Evolutionary conservation across 768 basidiomycete genomes (phyloP).

Genomic region (Hypholoma fasciculare): DNA sequence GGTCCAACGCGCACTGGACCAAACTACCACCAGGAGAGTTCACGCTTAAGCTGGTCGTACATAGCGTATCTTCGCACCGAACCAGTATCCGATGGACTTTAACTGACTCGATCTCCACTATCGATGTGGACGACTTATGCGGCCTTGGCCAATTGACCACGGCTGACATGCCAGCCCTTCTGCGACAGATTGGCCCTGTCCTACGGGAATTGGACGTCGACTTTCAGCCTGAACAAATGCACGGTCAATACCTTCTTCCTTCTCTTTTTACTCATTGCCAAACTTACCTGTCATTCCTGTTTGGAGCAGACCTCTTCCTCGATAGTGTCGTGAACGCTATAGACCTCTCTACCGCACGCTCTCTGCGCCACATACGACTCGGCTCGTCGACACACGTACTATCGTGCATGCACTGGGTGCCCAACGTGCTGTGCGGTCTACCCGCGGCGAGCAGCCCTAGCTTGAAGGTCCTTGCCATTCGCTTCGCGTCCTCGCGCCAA

Average conservation of each 20-base stretch:
- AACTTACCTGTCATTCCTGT: neutral
- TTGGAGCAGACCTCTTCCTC: neutral
- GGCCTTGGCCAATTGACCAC: neutral
- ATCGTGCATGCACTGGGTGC: slow-evolving; percentile 29
- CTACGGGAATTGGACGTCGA: slow-evolving; percentile 1
- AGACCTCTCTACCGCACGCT: slow-evolving; percentile 21
- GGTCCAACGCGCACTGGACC: neutral
- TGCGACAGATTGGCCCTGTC: neutral
- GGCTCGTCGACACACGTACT: slow-evolving; percentile 29
- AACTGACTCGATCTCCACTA: neutral
- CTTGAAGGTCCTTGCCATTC: slow-evolving; percentile 22
- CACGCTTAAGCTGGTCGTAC: neutral
- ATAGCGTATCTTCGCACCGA: neutral
- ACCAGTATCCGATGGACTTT: slow-evolving; percentile 1
- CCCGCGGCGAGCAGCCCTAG: slow-evolving; percentile 11
- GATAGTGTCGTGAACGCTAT: slow-evolving; percentile 11
- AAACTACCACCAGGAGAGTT: neutral
- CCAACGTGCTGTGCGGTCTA: slow-evolving; percentile 19
- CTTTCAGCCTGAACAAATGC: neutral
- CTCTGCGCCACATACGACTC: slow-evolving; percentile 22
- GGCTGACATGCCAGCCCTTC: neutral
- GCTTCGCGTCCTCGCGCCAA: slow-evolving; percentile 29
- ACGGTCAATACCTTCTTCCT: neutral
- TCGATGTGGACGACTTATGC: neutral
- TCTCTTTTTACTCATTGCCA: neutral